phyloP scores from a whole-genome alignment of 2,329 filamentous ascomycete species.

The Fusarium bulbicola region DNA sequence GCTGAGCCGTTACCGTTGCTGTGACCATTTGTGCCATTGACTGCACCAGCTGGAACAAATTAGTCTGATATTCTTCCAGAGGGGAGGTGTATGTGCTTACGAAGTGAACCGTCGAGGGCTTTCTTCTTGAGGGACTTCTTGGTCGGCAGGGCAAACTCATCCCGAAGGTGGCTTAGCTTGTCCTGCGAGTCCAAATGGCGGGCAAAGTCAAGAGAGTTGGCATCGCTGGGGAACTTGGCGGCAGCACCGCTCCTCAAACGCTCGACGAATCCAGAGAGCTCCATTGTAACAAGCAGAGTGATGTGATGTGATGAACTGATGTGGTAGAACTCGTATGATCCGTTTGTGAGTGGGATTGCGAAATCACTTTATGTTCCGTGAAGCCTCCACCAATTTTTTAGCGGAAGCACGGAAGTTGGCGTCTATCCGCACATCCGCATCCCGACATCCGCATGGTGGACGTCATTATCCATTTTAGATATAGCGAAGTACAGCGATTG shows the following conservation, averaged over 20 bases:
- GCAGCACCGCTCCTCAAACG: slow-evolving; percentile 53
- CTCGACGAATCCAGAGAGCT: slow-evolving; percentile 51
- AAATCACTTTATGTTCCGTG: slow-evolving; percentile 44
- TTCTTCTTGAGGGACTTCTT: slow-evolving; percentile 75
- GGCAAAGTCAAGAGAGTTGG: slow-evolving; percentile 59
- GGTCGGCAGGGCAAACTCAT: slow-evolving; percentile 81
- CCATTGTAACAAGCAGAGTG: slow-evolving; percentile 42
- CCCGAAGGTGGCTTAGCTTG: slow-evolving; percentile 66
- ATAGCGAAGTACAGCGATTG: slow-evolving; percentile 6
- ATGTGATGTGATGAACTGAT: not conserved
- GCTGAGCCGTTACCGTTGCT: slow-evolving; percentile 32
- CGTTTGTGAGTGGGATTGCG: slow-evolving; percentile 25
- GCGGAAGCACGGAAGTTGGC: slow-evolving; percentile 18
- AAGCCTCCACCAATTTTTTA: not conserved
- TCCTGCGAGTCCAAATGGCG: slow-evolving; percentile 67
- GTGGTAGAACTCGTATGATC: slow-evolving; percentile 37
- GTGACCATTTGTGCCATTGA: slow-evolving; percentile 26
- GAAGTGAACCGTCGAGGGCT: slow-evolving; percentile 58
- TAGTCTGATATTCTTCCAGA: not conserved
- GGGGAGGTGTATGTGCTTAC: slow-evolving; percentile 40
- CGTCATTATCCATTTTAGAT: slow-evolving; percentile 36
- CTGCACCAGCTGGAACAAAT: slow-evolving; percentile 3
- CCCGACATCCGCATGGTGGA: slow-evolving; percentile 29
- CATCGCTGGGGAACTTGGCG: slow-evolving; percentile 58
- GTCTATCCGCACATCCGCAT: slow-evolving; percentile 46